Conservation (phyloP, 2,329 filamentous ascomycete genomes). For the Nigrospora sphaerica region DNA sequence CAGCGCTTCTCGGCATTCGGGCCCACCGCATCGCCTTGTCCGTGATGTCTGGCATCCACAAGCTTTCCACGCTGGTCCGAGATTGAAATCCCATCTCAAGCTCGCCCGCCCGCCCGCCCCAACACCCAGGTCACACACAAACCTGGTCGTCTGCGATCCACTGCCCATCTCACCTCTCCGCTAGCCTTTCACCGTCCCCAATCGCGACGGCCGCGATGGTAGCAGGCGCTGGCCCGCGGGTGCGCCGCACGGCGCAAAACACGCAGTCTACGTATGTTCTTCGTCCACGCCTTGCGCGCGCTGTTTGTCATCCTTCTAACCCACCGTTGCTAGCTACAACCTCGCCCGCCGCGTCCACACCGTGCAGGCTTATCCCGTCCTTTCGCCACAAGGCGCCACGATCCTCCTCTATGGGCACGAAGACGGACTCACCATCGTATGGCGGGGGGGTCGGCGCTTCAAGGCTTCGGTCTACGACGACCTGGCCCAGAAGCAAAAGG, state of each 20-base stretch:
- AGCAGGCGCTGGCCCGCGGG: constrained; percentile 18
- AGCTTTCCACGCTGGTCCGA: too few species aligned
- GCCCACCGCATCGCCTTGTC: too few species aligned
- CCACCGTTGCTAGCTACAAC: constrained; percentile 42
- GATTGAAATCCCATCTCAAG: too few species aligned
- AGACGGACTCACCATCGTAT: constrained; percentile 53
- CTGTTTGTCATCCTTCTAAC: constrained; percentile 4
- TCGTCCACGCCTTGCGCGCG: neutral
- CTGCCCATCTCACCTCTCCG: too few species aligned
- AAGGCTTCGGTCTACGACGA: constrained; percentile 34
- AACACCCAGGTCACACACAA: too few species aligned
- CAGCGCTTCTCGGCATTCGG: too few species aligned
- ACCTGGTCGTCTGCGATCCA: too few species aligned
- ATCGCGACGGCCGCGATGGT: constrained; percentile 13
- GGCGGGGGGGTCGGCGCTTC: constrained; percentile 56
- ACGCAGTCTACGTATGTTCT: constrained; percentile 25
- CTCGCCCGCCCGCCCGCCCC: too few species aligned
- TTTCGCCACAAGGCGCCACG: constrained; percentile 56
- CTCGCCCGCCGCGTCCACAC: constrained; percentile 50
- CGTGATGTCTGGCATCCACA: too few species aligned
- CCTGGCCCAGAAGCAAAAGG: constrained; percentile 18
- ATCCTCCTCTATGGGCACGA: constrained; percentile 59
- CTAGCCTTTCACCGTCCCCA: too few species aligned
- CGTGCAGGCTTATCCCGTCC: constrained; percentile 53
- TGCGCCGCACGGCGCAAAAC: constrained; percentile 28